Conservation (phyloP, 2,329 filamentous ascomycete species). For the Aspergillus floridensis region DNA sequence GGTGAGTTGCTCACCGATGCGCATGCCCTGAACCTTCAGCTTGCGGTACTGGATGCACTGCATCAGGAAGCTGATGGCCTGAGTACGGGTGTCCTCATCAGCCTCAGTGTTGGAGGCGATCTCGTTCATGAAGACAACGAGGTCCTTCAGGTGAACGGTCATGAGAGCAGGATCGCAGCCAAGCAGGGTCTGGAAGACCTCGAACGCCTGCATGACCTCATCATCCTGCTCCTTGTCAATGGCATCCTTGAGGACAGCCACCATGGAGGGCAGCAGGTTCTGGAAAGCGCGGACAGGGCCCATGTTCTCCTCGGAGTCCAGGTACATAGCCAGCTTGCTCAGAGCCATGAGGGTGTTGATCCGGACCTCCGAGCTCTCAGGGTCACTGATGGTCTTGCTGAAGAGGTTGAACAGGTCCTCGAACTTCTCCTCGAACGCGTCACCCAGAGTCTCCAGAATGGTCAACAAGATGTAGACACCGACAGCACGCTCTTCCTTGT, state of each 20-base stretch:
- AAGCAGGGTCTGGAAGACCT: slow-evolving; percentile 94
- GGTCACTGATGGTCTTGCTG: slow-evolving; percentile 81
- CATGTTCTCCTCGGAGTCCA: slow-evolving; percentile 82
- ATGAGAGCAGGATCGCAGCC: slow-evolving; percentile 84
- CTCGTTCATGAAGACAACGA: slow-evolving; percentile 91
- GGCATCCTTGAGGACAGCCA: slow-evolving; percentile 79
- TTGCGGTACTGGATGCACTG: slow-evolving; percentile 89
- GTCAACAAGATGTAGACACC: slow-evolving; percentile 92
- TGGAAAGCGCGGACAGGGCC: slow-evolving; percentile 73
- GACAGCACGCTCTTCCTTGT: slow-evolving; percentile 79
- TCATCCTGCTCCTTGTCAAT: slow-evolving; percentile 81
- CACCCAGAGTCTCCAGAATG: slow-evolving; percentile 81
- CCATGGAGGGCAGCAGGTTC: slow-evolving; percentile 79
- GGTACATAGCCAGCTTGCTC: slow-evolving; percentile 79
- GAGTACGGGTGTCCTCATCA: slow-evolving; percentile 81
- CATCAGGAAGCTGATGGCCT: slow-evolving; percentile 91
- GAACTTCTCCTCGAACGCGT: slow-evolving; percentile 78
- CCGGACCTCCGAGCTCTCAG: slow-evolving; percentile 85
- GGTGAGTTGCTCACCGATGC: slow-evolving; percentile 82
- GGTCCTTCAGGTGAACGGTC: slow-evolving; percentile 80
- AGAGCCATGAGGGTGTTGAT: slow-evolving; percentile 92
- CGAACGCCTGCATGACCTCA: slow-evolving; percentile 83
- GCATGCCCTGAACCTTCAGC: slow-evolving; percentile 90
- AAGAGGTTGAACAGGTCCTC: slow-evolving; percentile 79
- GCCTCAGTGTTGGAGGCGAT: slow-evolving; percentile 72